Evolutionary conservation across 2,329 filamentous ascomycete species (phyloP).

Genomic region (Hymenoscyphus salicellus): DNA sequence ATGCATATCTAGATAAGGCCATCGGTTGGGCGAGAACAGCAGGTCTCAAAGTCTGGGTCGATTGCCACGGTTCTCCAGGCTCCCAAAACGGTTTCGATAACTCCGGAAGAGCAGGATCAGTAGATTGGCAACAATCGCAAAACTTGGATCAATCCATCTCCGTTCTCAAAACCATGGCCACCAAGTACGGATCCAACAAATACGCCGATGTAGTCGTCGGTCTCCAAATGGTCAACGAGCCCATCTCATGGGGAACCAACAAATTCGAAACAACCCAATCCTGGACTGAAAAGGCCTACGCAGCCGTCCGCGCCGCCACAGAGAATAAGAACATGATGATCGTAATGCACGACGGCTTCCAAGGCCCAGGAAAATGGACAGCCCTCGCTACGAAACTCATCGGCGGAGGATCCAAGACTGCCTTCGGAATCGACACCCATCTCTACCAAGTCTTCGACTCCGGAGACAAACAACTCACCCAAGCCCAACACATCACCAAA

Average conservation of each 20-base stretch:
- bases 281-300: conserved; percentile 39
- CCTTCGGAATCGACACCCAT: conserved; percentile 41
- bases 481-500: conserved; percentile 40
- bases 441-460: conserved; percentile 41
- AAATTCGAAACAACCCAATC: conserved; percentile 36
- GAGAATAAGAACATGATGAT: conserved; percentile 38
- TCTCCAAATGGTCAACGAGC: conserved; percentile 43
- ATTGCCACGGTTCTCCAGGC: conserved; percentile 54
- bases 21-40: conserved; percentile 52
- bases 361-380: conserved; percentile 36
- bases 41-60: conserved; percentile 52
- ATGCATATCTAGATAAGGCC: conserved; percentile 50
- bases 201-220: conserved; percentile 42
- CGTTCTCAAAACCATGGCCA: conserved; percentile 40
- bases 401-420: conserved; percentile 19
- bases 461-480: conserved; percentile 37
- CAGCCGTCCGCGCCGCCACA: conserved; percentile 33
- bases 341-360: conserved; percentile 42
- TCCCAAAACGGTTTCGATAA: conserved; percentile 61
- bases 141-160: conserved; percentile 38
- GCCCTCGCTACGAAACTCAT: conserved; percentile 25
- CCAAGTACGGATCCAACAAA: conserved; percentile 39
- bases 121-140: conserved; percentile 41
- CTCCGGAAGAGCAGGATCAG: conserved; percentile 47
- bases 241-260: conserved; percentile 38